Evolutionary conservation across 2,329 filamentous ascomycete genomes (phyloP).

Genomic region (Aureobasidium namibiae): DNA sequence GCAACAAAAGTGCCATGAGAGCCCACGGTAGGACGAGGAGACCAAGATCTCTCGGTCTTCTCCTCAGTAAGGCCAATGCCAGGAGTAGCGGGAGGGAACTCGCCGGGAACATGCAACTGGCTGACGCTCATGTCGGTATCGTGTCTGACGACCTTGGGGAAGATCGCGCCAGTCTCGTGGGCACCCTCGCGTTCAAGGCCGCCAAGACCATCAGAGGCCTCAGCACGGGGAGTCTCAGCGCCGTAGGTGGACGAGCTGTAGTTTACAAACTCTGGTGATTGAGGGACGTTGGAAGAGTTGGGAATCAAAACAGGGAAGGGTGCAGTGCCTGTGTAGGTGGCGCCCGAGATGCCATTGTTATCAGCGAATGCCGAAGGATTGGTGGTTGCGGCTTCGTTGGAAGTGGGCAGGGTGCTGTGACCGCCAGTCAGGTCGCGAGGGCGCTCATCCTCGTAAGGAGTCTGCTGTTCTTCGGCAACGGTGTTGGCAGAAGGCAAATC

Average conservation of each 20-base stretch:
- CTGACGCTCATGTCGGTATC: constrained; percentile 47
- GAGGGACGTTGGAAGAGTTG: neutral
- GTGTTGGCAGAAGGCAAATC: neutral
- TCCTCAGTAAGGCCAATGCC: neutral
- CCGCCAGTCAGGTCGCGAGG: constrained; percentile 4
- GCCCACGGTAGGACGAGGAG: neutral
- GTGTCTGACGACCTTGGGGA: constrained; percentile 40
- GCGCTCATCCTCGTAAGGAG: neutral
- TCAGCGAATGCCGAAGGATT: neutral
- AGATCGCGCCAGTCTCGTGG: constrained; percentile 34
- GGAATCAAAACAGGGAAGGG: constrained; percentile 1
- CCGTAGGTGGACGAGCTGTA: neutral
- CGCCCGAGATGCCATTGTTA: constrained; percentile 5
- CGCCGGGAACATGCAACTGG: constrained; percentile 61
- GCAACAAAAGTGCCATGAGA: neutral
- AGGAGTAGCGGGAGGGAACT: constrained; percentile 33
- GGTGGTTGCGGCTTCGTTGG: neutral
- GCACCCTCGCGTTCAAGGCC: constrained; percentile 27
- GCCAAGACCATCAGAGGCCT: constrained; percentile 17
- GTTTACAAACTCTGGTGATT: neutral
- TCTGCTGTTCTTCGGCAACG: neutral
- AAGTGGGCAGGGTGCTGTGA: neutral
- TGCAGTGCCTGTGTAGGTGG: neutral
- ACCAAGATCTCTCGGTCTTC: neutral
- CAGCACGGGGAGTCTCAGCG: neutral